A percentile compares a stretch with the other conserved stretches of the same genome.
phyloP scores from a whole-genome alignment of 345 rosid genomes.

The Aethionema arabicum region DNA sequence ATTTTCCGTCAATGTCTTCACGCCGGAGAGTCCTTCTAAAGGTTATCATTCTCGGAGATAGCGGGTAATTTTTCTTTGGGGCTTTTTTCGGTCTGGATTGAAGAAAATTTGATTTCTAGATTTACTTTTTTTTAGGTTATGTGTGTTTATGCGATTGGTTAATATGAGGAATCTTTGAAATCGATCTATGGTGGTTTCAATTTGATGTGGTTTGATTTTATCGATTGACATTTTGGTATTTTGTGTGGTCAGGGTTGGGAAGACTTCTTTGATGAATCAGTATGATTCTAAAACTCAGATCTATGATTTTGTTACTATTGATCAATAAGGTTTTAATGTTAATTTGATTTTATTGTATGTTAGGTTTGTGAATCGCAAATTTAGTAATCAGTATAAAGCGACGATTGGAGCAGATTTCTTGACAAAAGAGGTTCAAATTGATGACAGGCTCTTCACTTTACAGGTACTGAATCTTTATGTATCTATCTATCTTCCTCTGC shows the following conservation, averaged over 20 bases:
- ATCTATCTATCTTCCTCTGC: neutral
- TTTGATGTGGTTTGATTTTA: neutral
- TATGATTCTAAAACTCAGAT: slow-evolving; percentile 41
- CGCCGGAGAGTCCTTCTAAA: slow-evolving; percentile 78
- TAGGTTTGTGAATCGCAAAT: slow-evolving; percentile 91
- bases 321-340: neutral
- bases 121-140: neutral
- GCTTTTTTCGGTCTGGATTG: neutral
- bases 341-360: slow-evolving; percentile 10
- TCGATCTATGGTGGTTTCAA: neutral
- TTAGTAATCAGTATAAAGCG: slow-evolving; percentile 91
- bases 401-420: slow-evolving; percentile 96
- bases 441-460: slow-evolving; percentile 86
- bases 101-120: too few species aligned
- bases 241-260: slow-evolving; percentile 66
- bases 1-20: slow-evolving; percentile 53
- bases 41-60: slow-evolving; percentile 87
- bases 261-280: slow-evolving; percentile 97
- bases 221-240: slow-evolving; percentile 3
- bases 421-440: slow-evolving; percentile 85
- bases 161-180: neutral
- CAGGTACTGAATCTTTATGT: slow-evolving; percentile 48
- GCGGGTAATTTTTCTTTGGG: slow-evolving; percentile 52
- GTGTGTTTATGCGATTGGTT: neutral
- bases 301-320: slow-evolving; percentile 7